Evolutionary conservation across 352 stramenopile genomes (phyloP).

Genomic region (Thraustochytrium striatum): DNA sequence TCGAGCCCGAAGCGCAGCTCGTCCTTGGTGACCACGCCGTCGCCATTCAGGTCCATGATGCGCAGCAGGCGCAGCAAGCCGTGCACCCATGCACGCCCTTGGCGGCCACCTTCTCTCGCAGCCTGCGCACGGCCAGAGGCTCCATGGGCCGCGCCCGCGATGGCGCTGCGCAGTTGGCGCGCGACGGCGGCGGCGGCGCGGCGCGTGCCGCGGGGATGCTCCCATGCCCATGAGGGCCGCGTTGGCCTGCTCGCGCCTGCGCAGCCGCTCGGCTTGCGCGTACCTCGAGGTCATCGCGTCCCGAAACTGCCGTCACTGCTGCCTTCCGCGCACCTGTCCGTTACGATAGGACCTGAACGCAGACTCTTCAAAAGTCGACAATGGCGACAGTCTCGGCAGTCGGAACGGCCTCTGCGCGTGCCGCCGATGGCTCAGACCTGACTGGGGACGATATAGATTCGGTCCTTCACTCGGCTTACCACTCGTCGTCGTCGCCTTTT

Average conservation of each 20-base stretch:
- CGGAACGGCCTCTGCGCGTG: too few relatives aligned
- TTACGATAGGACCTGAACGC: too few relatives aligned
- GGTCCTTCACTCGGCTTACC: too few relatives aligned
- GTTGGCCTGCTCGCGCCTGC: slow-evolving; percentile 19
- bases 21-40: slow-evolving; percentile 64
- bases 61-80: slow-evolving; percentile 65
- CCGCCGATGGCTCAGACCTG: too few relatives aligned
- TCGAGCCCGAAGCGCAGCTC: slow-evolving; percentile 62
- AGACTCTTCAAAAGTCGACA: too few relatives aligned
- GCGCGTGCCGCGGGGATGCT: neutral
- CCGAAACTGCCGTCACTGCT: too few relatives aligned
- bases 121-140: slow-evolving; percentile 12
- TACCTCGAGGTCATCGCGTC: neutral
- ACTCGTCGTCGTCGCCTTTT: too few relatives aligned
- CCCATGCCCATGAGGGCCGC: slow-evolving; percentile 25
- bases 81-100: slow-evolving; percentile 71
- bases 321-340: too few relatives aligned
- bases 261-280: neutral
- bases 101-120: slow-evolving; percentile 58
- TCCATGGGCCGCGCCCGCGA: neutral
- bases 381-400: too few relatives aligned
- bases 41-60: slow-evolving; percentile 79
- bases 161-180: neutral
- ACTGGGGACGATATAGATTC: too few relatives aligned
- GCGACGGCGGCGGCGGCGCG: neutral